phyloP scores from a whole-genome alignment of 2,329 filamentous ascomycete species.

The Zymoseptoria crescenta region DNA sequence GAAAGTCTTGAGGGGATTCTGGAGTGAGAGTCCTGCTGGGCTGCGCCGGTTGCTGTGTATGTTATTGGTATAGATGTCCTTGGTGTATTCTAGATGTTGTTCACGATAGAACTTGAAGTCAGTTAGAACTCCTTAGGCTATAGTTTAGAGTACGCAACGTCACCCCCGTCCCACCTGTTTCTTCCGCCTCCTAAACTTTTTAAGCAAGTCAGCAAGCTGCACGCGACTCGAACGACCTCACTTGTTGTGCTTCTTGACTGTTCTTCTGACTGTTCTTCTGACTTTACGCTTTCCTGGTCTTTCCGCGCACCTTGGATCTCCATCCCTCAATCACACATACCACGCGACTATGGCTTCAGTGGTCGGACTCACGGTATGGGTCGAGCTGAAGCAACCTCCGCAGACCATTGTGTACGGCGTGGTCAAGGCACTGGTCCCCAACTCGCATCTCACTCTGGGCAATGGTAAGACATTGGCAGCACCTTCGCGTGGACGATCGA shows the following conservation, averaged over 20 bases:
- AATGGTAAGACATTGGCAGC: constrained; percentile 50
- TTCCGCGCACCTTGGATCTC: background rate
- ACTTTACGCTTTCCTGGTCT: background rate
- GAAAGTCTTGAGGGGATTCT: background rate
- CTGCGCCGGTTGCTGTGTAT: background rate
- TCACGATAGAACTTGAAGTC: no score
- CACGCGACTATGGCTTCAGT: constrained; percentile 10
- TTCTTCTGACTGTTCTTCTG: no score
- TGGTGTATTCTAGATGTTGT: no score
- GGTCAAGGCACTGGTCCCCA: constrained; percentile 58
- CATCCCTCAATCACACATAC: background rate
- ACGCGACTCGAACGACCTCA: background rate
- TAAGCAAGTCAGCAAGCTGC: background rate
- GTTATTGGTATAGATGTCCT: background rate
- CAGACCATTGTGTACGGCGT: constrained; percentile 57
- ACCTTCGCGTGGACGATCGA: background rate
- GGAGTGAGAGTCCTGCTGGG: background rate
- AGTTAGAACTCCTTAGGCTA: no score
- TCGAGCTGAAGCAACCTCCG: constrained; percentile 60
- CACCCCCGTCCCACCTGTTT: background rate
- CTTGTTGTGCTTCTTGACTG: background rate
- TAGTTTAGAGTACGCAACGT: background rate
- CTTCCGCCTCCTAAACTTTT: background rate
- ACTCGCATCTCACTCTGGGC: constrained; percentile 60
- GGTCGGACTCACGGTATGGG: constrained; percentile 61